Conservation (phyloP, 2,329 filamentous ascomycete genomes). For the Xylariaceae sp. region DNA sequence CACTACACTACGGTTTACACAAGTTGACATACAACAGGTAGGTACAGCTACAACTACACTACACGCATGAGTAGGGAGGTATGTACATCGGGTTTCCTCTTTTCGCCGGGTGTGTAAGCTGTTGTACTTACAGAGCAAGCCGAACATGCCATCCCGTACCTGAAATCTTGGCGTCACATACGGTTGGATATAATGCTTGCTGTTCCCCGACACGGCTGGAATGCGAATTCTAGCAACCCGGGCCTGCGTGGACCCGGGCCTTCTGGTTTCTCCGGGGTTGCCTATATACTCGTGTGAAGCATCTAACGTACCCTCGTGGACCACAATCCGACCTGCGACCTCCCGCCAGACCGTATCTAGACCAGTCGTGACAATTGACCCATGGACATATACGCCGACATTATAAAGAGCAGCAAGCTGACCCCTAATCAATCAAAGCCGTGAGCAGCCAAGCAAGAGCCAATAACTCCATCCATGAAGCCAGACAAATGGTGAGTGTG, state of each 20-base stretch:
- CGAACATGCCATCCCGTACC: not conserved
- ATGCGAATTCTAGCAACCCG: not conserved
- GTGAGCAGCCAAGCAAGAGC: slow-evolving; percentile 18
- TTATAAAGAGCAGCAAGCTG: slow-evolving; percentile 20
- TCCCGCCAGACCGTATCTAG: slow-evolving; percentile 21
- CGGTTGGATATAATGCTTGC: not conserved
- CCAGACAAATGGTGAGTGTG: slow-evolving; percentile 13
- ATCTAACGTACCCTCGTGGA: slow-evolving; percentile 27
- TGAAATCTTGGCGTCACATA: not conserved
- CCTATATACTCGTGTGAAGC: slow-evolving; percentile 27
- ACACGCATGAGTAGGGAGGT: too few species aligned
- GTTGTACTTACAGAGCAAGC: too few species aligned
- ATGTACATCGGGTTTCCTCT: too few species aligned
- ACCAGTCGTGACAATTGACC: slow-evolving; percentile 23
- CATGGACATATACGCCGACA: slow-evolving; percentile 25
- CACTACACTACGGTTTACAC: too few species aligned
- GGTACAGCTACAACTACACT: too few species aligned
- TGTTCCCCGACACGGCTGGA: not conserved
- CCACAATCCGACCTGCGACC: slow-evolving; percentile 18
- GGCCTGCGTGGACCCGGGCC: not conserved
- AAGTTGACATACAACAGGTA: too few species aligned
- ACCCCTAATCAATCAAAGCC: slow-evolving; percentile 18
- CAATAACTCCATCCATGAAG: slow-evolving; percentile 30
- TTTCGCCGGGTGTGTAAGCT: too few species aligned
- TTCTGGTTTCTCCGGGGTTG: slow-evolving; percentile 8